These are phyloP conservation scores for Aspergillus heteromorphus DNA, from an alignment of 495 filamentous ascomycete species.

Conservation along the genomic window DNA sequence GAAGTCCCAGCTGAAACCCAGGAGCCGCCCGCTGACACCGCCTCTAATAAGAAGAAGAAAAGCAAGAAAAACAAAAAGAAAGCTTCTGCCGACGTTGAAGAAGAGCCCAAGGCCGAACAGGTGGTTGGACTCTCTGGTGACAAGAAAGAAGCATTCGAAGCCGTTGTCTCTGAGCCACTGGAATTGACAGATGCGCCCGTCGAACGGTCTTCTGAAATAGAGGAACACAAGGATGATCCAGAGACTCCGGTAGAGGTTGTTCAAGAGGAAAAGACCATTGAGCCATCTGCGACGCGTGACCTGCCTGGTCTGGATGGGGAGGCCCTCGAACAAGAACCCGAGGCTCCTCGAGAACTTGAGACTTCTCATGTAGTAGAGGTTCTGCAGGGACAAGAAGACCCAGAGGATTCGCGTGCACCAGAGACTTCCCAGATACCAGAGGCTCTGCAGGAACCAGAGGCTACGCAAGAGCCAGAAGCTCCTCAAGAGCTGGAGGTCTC, in stretches of 20 bases:
- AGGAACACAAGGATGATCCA: neutral
- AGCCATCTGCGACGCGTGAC: neutral
- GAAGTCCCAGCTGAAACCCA: neutral
- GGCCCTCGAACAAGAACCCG: too few species aligned
- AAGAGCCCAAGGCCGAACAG: neutral
- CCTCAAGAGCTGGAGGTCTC: neutral
- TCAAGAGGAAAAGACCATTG: neutral
- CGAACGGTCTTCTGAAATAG: neutral
- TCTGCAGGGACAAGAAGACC: neutral
- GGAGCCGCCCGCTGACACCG: neutral
- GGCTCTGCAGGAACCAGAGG: too few species aligned
- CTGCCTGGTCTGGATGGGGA: neutral
- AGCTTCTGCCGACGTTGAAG: neutral
- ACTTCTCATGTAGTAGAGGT: neutral
- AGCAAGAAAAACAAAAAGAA: constrained; percentile 13
- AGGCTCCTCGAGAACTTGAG: too few species aligned
- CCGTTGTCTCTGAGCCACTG: neutral
- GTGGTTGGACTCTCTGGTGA: neutral
- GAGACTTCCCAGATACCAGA: too few species aligned
- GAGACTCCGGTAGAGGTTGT: neutral
- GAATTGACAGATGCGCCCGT: neutral
- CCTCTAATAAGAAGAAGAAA: constrained; percentile 29
- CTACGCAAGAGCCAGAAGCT: too few species aligned
- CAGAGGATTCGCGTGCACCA: too few species aligned
- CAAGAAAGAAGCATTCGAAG: neutral